These are phyloP conservation scores for Acer campestre DNA, from an alignment of 345 rosid species.

Conservation along the genomic window DNA sequence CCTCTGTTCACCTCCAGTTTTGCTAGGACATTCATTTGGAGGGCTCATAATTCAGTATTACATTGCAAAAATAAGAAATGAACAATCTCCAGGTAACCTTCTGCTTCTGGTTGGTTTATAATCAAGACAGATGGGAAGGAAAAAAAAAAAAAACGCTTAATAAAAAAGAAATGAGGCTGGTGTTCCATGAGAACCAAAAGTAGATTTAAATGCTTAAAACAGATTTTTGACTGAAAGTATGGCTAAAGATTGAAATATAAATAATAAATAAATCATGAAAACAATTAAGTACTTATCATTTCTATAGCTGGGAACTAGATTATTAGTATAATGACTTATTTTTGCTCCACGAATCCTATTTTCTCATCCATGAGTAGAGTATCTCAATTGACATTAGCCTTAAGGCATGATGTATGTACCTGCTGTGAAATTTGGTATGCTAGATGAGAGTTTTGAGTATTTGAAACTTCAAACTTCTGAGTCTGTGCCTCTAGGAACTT, in stretches of 20 bases:
- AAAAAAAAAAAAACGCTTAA: neutral
- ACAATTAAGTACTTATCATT: neutral
- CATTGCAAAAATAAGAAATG: conserved; percentile 55
- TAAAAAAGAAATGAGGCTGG: neutral
- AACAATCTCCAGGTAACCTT: conserved; percentile 38
- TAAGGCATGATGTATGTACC: neutral
- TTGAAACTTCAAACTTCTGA: conserved; percentile 4
- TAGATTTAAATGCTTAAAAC: conserved; percentile 5
- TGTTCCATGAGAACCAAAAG: neutral
- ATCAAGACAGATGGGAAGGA: neutral
- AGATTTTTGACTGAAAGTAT: neutral
- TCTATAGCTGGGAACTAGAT: neutral
- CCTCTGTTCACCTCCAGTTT: conserved; percentile 58
- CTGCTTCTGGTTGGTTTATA: conserved; percentile 12
- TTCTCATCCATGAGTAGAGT: neutral
- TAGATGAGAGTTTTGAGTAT: neutral
- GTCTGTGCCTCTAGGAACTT: neutral
- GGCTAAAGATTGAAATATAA: neutral
- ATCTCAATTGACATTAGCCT: neutral
- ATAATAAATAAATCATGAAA: neutral
- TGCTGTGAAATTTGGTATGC: neutral
- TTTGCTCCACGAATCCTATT: neutral
- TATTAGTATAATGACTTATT: neutral
- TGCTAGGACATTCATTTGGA: conserved; percentile 92
- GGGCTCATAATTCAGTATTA: conserved; percentile 83